phyloP scores from a whole-genome alignment of 2,329 filamentous ascomycete genomes.

The Aspergillus phoenicis region DNA sequence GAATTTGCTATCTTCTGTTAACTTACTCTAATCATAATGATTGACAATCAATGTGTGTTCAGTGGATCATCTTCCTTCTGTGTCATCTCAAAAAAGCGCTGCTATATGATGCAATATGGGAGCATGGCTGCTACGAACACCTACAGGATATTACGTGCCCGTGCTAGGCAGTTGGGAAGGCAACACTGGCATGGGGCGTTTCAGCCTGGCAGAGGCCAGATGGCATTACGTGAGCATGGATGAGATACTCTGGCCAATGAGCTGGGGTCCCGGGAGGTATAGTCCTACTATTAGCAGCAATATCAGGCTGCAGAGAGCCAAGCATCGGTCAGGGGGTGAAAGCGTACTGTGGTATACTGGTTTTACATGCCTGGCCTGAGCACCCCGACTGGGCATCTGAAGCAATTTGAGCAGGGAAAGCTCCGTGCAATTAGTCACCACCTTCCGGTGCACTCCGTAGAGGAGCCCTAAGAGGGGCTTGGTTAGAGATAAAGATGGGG shows the following conservation, averaged over 20 bases:
- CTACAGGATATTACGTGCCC: no score
- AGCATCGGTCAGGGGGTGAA: neutral
- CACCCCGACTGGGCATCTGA: neutral
- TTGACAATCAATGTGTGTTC: neutral
- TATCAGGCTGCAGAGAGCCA: neutral
- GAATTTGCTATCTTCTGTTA: neutral
- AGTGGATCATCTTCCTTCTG: no score
- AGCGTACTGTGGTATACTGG: neutral
- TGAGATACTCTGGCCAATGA: neutral
- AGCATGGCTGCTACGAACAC: no score
- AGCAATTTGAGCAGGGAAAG: neutral
- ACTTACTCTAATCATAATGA: neutral
- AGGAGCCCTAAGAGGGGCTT: neutral
- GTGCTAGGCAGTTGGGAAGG: neutral
- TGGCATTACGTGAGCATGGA: neutral
- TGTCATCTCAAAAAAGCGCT: no score
- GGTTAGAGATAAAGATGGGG: neutral
- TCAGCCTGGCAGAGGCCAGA: neutral
- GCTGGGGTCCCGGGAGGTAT: neutral
- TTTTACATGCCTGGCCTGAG: no score
- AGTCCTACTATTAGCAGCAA: neutral
- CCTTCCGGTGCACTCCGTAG: neutral
- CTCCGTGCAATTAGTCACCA: neutral
- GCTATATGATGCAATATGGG: no score
- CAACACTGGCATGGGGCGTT: neutral